Base-by-base conservation (phyloP, 73 alveolate genomes). In the Diophrys appendiculata region DNA sequence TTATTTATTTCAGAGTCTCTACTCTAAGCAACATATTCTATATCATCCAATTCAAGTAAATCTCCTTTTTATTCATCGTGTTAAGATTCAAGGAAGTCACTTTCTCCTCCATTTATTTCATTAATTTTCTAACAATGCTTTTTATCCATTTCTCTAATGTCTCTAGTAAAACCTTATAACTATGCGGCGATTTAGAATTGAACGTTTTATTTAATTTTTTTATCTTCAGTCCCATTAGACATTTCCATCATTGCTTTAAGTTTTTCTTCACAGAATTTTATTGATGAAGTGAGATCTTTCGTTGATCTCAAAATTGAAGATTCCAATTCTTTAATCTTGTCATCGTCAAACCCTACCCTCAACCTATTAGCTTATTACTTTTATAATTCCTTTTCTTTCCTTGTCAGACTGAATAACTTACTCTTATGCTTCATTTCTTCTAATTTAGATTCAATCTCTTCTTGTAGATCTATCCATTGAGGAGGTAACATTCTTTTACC, bases 1-100 rank as follows among this genome's bases (percentile, higher is more conserved):
- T 80, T 68, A 65, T 80, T 90, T 31, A 96, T 87, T 72, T 91
- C 97, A 43, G 28, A 8, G 53, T 34, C 53, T 34, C 81, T n/a
- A n/a, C n/a, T n/a, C 60, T 43, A 43, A 43, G 60, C 60, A 11
- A 43, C 60, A 43, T 11, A 43, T 43, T 43, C 60, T 11, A 43
- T 43, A 5, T 43, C 60, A 43, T 43, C 60, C 60, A 43, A 11
- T 11, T 43, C 60, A 5, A 43, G 60, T 11, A 43, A 18, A 18
- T 43, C 65, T 0, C 65, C 78, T 28, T 70, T 70, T 3, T 33
- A 33, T 18, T 29, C 55, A 18, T 72, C 81, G 5, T 43, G 60
- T 0, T n/a, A n/a, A 30, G 31, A 64, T 0, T 72, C 81, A 13
- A 32, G 35, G 71, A 27, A 65, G 54, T 33, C 60, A 43, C 60